Percentiles rank a stretch among this genome's conserved stretches.
Conservation (phyloP, 148 eudicot genomes). For the Camellia sinensis region DNA sequence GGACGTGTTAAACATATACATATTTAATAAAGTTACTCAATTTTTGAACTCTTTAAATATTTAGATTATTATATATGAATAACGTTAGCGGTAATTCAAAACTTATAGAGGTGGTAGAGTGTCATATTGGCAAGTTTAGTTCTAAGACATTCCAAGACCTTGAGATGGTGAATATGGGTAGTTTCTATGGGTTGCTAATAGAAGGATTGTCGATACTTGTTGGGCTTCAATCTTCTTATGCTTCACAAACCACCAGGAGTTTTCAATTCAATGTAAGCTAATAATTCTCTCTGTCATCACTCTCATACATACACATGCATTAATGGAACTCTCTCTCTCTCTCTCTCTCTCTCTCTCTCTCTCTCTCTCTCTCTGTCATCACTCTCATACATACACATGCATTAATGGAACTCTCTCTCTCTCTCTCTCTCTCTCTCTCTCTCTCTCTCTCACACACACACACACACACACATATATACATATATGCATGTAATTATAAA, state of each 20-base stretch:
- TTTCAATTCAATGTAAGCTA: slow-evolving; percentile 17
- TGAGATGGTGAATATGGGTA: neutral
- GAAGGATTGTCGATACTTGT: neutral
- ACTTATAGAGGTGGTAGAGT: neutral
- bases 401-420: too few relatives aligned
- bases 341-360: neutral
- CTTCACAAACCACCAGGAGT: slow-evolving; percentile 10
- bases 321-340: neutral
- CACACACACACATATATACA: neutral
- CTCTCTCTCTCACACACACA: too few relatives aligned
- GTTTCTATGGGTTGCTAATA: neutral
- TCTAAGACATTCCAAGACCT: neutral
- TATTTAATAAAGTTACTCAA: too few relatives aligned
- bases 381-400: too few relatives aligned
- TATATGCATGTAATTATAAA: neutral
- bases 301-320: too few relatives aligned
- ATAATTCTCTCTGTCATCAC: too few relatives aligned
- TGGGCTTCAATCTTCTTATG: slow-evolving; percentile 14
- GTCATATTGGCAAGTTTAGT: too few relatives aligned
- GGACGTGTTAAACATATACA: too few relatives aligned
- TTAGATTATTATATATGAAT: neutral
- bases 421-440: neutral
- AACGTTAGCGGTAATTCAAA: neutral
- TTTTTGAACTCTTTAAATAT: too few relatives aligned
- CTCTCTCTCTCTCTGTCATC: too few relatives aligned